phyloP scores from a whole-genome alignment of 352 stramenopile genomes.

The Phytopythium litorale region DNA sequence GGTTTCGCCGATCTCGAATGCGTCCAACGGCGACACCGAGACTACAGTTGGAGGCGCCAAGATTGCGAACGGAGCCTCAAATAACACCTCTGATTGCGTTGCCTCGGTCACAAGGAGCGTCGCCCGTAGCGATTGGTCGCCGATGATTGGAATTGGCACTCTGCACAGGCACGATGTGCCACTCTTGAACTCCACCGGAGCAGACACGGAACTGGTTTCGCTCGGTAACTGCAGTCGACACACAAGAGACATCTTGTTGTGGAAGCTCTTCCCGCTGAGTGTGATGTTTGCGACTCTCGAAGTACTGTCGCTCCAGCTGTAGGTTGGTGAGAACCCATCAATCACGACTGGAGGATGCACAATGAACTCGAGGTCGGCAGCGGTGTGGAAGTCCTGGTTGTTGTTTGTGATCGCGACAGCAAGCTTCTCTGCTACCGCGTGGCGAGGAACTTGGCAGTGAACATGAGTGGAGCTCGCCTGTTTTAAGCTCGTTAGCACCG shows the following conservation, averaged over 20 bases:
- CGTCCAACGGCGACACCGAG: constrained; percentile 4
- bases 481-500: constrained; percentile 9
- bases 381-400: constrained; percentile 31
- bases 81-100: constrained; percentile 13
- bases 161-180: constrained; percentile 1
- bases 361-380: constrained; percentile 11
- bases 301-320: constrained; percentile 11
- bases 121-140: background rate
- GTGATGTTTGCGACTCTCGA: constrained; percentile 11
- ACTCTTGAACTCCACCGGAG: background rate
- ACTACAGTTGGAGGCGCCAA: constrained; percentile 10
- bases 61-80: constrained; percentile 26
- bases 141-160: background rate
- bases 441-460: constrained; percentile 18
- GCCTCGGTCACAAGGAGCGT: constrained; percentile 17
- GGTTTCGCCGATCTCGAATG: constrained; percentile 7
- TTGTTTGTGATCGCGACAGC: constrained; percentile 30
- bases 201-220: background rate
- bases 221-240: constrained; percentile 13
- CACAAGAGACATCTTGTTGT: constrained; percentile 10
- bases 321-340: constrained; percentile 16
- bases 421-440: constrained; percentile 13
- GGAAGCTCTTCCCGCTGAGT: constrained; percentile 26
- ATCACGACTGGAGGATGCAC: constrained; percentile 13
- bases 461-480: constrained; percentile 9